Evolutionary conservation across 768 basidiomycete genomes (phyloP), one percentile per base, ranked within the genome.

Genomic region (Mycena olivaceomarginata): DNA sequence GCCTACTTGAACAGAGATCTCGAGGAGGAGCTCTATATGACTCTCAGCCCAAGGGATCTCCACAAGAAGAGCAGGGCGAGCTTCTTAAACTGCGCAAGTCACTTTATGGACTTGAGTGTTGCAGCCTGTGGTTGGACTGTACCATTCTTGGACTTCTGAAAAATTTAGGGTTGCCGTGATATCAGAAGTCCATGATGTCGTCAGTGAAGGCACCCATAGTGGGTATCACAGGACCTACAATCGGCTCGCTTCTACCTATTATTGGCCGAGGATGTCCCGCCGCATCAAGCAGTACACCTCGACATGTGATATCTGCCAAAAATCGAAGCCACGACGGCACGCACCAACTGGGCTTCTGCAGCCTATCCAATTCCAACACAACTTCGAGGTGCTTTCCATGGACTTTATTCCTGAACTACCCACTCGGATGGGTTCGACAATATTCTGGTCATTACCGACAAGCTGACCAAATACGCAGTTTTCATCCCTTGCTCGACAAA

Each of bases 241-340:
- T 67, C 74, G 80, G 5, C 43, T 86, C 1, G 63, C 78, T 8
- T 18, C 53, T 5, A 65, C 37, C 0, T 87, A 81, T 72, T 87
- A 85, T 59, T 87, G 86, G 86, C 84, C 84, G 3, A 11, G 68
- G 41, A 86, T 86, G 85, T 80, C 80, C 1, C 15, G 76, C 15
- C 80, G 82, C 5, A 67, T 83, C 22, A 81, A 84, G 31, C 2
- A 18, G 13, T 85, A 79, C 60, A 67, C 78, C 82, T n/a, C n/a
- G n/a, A n/a, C n/a, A n/a, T n/a, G n/a, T n/a, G n/a, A n/a, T n/a
- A n/a, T n/a, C n/a, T n/a, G n/a, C n/a, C n/a, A n/a, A n/a, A n/a
- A n/a, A n/a, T n/a, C n/a, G n/a, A n/a, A n/a, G n/a, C n/a, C n/a
- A 1, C 18, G 74, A 11, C 46, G 78, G n/a, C 84, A 85, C 67